Evolutionary conservation across 805 yeast species (phyloP).

Genomic region (Saturnispora bothae): DNA sequence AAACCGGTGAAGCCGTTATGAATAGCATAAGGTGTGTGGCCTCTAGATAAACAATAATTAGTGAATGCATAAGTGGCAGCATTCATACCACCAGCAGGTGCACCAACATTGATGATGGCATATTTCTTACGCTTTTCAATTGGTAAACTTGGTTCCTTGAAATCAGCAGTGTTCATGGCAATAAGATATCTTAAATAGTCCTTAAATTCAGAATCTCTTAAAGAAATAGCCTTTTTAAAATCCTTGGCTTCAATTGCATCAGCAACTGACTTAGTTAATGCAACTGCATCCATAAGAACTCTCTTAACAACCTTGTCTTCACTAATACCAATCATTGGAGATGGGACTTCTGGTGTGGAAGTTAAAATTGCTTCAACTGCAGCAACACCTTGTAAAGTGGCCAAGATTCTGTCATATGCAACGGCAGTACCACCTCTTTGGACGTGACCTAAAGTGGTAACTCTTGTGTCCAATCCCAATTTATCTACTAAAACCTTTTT

Average conservation of each 20-base stretch:
- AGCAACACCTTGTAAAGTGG: constrained; percentile 74
- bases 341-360: constrained; percentile 57
- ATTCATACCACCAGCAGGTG: constrained; percentile 72
- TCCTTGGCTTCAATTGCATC: constrained; percentile 54
- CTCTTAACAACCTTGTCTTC: constrained; percentile 61
- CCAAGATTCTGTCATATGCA: constrained; percentile 60
- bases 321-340: constrained; percentile 66
- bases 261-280: constrained; percentile 62
- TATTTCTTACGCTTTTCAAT: constrained; percentile 44
- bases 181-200: constrained; percentile 55
- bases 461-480: constrained; percentile 65
- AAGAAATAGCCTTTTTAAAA: constrained; percentile 57
- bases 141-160: constrained; percentile 51
- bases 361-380: constrained; percentile 70
- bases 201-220: constrained; percentile 61
- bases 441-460: constrained; percentile 70
- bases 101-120: constrained; percentile 69
- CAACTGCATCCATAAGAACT: constrained; percentile 66
- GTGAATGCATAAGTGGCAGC: constrained; percentile 71
- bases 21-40: constrained; percentile 62
- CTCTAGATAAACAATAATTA: constrained; percentile 62
- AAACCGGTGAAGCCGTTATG: constrained; percentile 69
- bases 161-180: constrained; percentile 59
- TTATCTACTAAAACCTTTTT: constrained; percentile 48
- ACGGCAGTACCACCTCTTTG: constrained; percentile 81